Base-by-base conservation (phyloP, 2,329 filamentous ascomycete species). In the Uncinocarpus reesii region DNA sequence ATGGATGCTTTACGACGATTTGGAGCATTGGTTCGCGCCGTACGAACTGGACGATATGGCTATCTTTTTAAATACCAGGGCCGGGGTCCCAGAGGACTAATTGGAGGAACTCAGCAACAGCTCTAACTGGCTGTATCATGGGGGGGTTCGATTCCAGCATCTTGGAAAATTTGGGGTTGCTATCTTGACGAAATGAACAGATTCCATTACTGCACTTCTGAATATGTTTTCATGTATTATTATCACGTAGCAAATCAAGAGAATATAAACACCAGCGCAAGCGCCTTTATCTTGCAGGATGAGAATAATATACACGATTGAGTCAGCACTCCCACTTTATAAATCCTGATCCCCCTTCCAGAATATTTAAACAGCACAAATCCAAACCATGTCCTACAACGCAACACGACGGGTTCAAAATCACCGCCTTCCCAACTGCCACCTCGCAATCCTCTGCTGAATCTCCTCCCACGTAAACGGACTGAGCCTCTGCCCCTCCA, bases 381-480 rank as follows among this genome's bases (percentile, higher is more conserved):
- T 16, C 26, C 16, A 15, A 45, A 51, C 13, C 20, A 36, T 4
- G 13, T 16, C 13, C 5, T 23, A 34, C 4, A 28, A 7, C 11
- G 20, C 35, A 26, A 15, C 3, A 29, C 41, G 18, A 16, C 47
- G n/a, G n/a, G n/a, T n/a, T n/a, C n/a, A 23, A 7, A 11, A n/a
- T 65, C 64, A 83, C 58, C 72, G 62, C 57, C 76, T 78, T 4
- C 89, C 89, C 53, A 96, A 66, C 59, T 86, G 82, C 86, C 89
- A 95, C 61, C 77, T 76, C 37, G 81, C 78, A 58, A 96, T 92
- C 47, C 83, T 75, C 50, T 88, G 81, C 71, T 96, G 88, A 36
- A 96, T 90, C 65, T 93, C 84, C 45, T 84, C 83, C 89, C 92
- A 96, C 21, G 75, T 74, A 64, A 93, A 78, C 26, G 80, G 71